Conservation (phyloP, 495 filamentous ascomycete species). For the Penicillium cosmopolitanum region DNA sequence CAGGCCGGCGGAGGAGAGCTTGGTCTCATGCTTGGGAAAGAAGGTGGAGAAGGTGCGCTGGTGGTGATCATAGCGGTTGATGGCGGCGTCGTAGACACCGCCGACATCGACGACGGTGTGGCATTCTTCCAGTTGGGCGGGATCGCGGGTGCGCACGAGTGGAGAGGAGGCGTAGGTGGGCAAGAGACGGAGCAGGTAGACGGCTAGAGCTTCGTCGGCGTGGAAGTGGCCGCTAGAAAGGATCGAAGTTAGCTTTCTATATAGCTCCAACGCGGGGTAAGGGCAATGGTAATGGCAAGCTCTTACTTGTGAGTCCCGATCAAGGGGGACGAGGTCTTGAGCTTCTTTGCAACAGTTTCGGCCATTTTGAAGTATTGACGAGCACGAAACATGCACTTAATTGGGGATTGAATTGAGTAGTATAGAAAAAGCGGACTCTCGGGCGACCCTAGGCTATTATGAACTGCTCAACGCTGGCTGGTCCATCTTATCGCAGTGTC, state of each 20-base stretch:
- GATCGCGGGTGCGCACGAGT: slow-evolving; percentile 89
- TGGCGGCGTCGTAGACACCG: slow-evolving; percentile 78
- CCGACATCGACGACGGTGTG: slow-evolving; percentile 96
- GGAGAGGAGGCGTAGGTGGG: slow-evolving; percentile 74
- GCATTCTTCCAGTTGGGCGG: slow-evolving; percentile 74
- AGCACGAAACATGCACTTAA: slow-evolving; percentile 33
- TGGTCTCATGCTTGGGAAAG: slow-evolving; percentile 76
- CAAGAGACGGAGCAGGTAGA: slow-evolving; percentile 90
- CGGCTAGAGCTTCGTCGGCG: slow-evolving; percentile 97
- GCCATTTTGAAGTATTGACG: slow-evolving; percentile 58
- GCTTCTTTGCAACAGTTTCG: slow-evolving; percentile 66
- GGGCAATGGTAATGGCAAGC: slow-evolving; percentile 8
- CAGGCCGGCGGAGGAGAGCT: slow-evolving; percentile 89
- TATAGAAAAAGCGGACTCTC: slow-evolving; percentile 1
- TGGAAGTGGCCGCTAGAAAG: slow-evolving; percentile 84
- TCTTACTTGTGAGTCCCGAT: slow-evolving; percentile 87
- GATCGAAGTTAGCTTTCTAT: background rate
- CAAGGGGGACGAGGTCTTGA: slow-evolving; percentile 64
- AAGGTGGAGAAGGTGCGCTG: slow-evolving; percentile 86
- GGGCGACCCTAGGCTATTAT: slow-evolving; percentile 14
- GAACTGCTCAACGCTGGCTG: slow-evolving; percentile 26
- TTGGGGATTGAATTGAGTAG: background rate
- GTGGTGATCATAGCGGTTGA: slow-evolving; percentile 92
- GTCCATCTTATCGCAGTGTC: slow-evolving; percentile 26
- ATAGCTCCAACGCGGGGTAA: slow-evolving; percentile 10